phyloP scores from a whole-genome alignment of 2,329 filamentous ascomycete species.

The Colletotrichum tamarilloi region DNA sequence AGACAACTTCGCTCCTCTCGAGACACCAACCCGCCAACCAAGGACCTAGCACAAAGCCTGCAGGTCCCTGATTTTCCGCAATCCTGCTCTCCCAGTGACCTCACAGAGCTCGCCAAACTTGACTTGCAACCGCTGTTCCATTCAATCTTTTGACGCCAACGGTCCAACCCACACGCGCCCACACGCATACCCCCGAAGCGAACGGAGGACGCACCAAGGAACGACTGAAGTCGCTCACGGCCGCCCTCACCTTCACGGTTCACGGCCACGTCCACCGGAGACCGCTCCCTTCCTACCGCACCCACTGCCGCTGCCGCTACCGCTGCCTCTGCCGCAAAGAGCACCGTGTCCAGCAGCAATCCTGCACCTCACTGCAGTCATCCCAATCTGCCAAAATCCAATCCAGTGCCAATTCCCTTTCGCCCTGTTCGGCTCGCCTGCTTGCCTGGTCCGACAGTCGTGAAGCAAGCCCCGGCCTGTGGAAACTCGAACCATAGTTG shows the following conservation, averaged over 20 bases:
- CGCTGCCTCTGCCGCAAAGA: not conserved
- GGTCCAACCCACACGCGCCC: not conserved
- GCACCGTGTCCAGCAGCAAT: not conserved
- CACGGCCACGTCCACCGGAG: not conserved
- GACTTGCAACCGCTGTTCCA: not conserved
- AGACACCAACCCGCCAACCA: conserved; percentile 1
- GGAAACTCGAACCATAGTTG: conserved; percentile 33
- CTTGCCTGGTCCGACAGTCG: conserved; percentile 26
- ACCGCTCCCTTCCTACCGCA: not conserved
- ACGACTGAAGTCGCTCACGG: not conserved
- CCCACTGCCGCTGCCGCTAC: conserved; percentile 1
- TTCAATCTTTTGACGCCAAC: conserved; percentile 7
- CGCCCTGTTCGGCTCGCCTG: conserved; percentile 7
- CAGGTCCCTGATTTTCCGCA: not conserved
- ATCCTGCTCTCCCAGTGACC: conserved; percentile 4
- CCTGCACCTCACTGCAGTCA: not conserved
- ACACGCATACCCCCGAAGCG: not conserved
- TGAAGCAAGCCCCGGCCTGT: conserved; percentile 33
- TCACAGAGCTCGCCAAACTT: not conserved
- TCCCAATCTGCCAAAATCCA: conserved; percentile 13
- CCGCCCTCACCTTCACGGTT: not conserved
- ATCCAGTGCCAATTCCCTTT: not conserved
- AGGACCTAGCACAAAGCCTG: not conserved
- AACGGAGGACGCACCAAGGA: not conserved
- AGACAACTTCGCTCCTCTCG: conserved; percentile 12